Evolutionary conservation across 805 yeast genomes (phyloP).

Genomic region (Saitoella complicata): DNA sequence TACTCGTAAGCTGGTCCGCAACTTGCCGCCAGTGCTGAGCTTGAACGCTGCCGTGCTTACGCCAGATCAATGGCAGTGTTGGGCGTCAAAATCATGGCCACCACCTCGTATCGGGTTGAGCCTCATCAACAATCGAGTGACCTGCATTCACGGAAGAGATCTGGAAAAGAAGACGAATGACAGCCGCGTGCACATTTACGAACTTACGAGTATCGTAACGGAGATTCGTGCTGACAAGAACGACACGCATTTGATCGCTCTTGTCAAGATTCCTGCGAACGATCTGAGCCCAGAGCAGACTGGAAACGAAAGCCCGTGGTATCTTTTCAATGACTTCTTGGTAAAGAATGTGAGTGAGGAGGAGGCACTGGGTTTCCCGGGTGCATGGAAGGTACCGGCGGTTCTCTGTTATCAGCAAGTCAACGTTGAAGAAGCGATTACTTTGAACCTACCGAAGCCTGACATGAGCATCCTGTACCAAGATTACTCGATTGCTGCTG

Average conservation of each 20-base stretch:
- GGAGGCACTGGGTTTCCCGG: slow-evolving; percentile 59
- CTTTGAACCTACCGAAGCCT: slow-evolving; percentile 33
- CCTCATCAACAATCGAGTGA: too few species aligned
- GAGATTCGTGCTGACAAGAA: too few species aligned
- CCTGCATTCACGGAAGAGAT: too few species aligned
- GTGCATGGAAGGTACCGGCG: slow-evolving; percentile 75
- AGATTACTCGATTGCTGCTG: slow-evolving; percentile 29
- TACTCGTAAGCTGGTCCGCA: slow-evolving; percentile 33
- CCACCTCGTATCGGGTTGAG: too few species aligned
- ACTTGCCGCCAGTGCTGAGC: slow-evolving; percentile 47
- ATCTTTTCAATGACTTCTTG: slow-evolving; percentile 76
- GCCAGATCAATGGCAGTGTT: slow-evolving; percentile 5
- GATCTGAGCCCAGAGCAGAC: background rate
- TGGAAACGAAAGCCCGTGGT: slow-evolving; percentile 36
- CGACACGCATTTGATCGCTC: background rate
- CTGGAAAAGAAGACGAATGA: too few species aligned
- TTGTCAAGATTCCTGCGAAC: background rate
- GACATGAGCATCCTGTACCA: slow-evolving; percentile 52
- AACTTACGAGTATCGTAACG: too few species aligned
- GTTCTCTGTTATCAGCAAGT: slow-evolving; percentile 46
- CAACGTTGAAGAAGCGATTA: slow-evolving; percentile 16
- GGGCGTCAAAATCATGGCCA: too few species aligned
- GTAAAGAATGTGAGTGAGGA: slow-evolving; percentile 58
- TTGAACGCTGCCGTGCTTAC: slow-evolving; percentile 38
- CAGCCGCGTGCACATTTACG: too few species aligned